phyloP scores from a whole-genome alignment of 1,139 yeast genomes.

The Candida glucosophila region DNA sequence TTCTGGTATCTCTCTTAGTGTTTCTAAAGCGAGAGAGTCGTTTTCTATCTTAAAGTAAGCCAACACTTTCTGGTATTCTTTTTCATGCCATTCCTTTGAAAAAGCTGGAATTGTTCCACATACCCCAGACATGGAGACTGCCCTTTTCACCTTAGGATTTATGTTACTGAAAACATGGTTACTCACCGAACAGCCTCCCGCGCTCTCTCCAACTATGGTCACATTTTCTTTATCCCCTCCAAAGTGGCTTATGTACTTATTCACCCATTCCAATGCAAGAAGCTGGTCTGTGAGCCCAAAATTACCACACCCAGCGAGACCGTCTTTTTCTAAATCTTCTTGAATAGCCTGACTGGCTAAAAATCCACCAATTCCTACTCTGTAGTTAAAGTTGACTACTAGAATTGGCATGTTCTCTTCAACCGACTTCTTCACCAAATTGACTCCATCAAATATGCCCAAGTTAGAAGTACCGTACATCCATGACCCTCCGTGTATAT shows the following conservation, averaged over 20 bases:
- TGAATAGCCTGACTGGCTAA: conserved; percentile 3
- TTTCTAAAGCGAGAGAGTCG: not conserved
- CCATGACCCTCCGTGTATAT: conserved; percentile 32
- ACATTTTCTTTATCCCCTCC: conserved; percentile 28
- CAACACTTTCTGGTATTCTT: conserved; percentile 1
- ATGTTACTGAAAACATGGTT: conserved; percentile 7
- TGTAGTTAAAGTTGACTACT: conserved; percentile 4
- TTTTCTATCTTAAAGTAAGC: conserved; percentile 1
- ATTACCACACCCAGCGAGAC: conserved; percentile 3
- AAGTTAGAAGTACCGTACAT: conserved; percentile 8
- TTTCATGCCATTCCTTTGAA: conserved; percentile 1
- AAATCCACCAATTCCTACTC: conserved; percentile 6
- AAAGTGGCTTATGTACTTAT: conserved; percentile 12
- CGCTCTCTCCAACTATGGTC: conserved; percentile 26
- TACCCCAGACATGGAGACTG: conserved; percentile 1
- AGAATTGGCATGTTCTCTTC: conserved; percentile 6
- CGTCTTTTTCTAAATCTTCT: not conserved
- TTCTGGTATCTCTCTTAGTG: conserved; percentile 1
- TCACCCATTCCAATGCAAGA: conserved; percentile 25
- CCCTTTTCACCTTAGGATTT: conserved; percentile 1
- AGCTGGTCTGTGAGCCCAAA: conserved; percentile 16
- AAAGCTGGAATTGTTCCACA: conserved; percentile 1
- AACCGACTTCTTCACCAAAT: conserved; percentile 24
- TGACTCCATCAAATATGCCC: conserved; percentile 23
- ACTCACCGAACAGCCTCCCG: conserved; percentile 23